phyloP scores from a whole-genome alignment of 768 basidiomycete genomes.

The Russula virescens region DNA sequence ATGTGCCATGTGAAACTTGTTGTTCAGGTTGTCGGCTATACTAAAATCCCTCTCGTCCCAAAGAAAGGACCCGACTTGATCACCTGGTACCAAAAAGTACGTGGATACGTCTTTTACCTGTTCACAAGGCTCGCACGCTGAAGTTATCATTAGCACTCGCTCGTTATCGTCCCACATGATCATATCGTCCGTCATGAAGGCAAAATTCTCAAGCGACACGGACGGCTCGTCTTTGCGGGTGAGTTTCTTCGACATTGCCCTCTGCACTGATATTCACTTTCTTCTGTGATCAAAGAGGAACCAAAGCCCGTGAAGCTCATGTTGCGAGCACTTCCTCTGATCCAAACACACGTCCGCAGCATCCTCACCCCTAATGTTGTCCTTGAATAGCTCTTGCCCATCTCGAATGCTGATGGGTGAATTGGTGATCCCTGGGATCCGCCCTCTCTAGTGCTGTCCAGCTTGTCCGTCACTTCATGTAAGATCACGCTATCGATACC shows the following conservation, averaged over 20 bases:
- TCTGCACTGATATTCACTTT: neutral
- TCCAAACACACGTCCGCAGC: conserved; percentile 22
- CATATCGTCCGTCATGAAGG: conserved; percentile 47
- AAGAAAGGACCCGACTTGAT: conserved; percentile 18
- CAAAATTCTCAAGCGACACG: conserved; percentile 52
- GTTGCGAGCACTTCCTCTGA: conserved; percentile 29
- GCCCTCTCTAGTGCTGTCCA: neutral
- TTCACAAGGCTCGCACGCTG: conserved; percentile 1
- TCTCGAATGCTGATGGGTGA: neutral
- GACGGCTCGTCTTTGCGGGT: conserved; percentile 61
- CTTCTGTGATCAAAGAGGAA: conserved; percentile 44
- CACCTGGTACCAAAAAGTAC: conserved; percentile 68
- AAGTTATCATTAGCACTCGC: conserved; percentile 53
- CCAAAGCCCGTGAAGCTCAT: conserved; percentile 73
- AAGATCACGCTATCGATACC: conserved; percentile 18
- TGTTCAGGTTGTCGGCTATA: conserved; percentile 24
- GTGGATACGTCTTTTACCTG: conserved; percentile 17
- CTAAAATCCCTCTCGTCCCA: conserved; percentile 23
- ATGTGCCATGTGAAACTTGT: conserved; percentile 35
- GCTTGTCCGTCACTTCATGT: conserved; percentile 8
- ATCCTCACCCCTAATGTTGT: neutral
- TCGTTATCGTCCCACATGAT: conserved; percentile 59
- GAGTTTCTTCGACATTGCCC: conserved; percentile 21
- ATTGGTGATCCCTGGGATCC: neutral
- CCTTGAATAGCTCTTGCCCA: neutral